Base-by-base conservation (phyloP, 495 filamentous ascomycete species). In the Rhypophila decipiens region DNA sequence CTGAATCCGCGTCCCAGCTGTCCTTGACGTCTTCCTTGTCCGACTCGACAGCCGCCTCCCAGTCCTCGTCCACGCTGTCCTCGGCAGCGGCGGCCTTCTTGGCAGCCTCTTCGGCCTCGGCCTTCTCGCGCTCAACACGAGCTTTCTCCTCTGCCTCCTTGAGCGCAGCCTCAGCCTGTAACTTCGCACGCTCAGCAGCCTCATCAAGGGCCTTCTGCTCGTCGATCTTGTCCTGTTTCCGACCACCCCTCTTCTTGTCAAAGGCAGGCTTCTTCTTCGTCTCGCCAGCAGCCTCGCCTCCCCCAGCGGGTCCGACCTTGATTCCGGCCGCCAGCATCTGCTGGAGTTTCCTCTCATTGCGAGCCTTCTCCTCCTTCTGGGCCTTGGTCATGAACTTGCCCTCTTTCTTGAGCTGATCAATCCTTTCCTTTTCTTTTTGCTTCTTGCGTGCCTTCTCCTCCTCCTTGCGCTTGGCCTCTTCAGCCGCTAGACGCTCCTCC, bases 351-450 rank as follows among this genome's bases (percentile, higher is more conserved):
- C 86, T 69, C 64, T 96, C 86, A 59, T 89, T 85, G 50, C 80
- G 79, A 22, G 82, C 80, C 64, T 91, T 85, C 50, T 85, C 85
- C 57, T 96, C 89, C 58, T 82, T 87, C 66, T 99, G 90, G 23
- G 91, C 88, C 66, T 95, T 93, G 52, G 90, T 96, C 50, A 96
- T 73, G 56, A 89, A 90, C 63, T 95, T 96, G 58, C 94, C 94
- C 67, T 95, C 90, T 62, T 81, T 90, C 72, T 93, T 93, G 13
- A 96, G 78, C 67, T 96, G 87, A 58, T 99, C 94, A 51, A 95
- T 89, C 72, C 79, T 91, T 67, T 96, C 86, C 67, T 86, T 94
- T 63, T 99, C 94, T 67, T 86, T 95, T 63, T 95, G 88, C 74
- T 96, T 97, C 76, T 86, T 96, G 34, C 75, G 68, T 11, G 83